A percentile compares a stretch with the other conserved stretches of the same genome.
phyloP scores from a whole-genome alignment of 257 asterid species.

The Coffea eugenioides region DNA sequence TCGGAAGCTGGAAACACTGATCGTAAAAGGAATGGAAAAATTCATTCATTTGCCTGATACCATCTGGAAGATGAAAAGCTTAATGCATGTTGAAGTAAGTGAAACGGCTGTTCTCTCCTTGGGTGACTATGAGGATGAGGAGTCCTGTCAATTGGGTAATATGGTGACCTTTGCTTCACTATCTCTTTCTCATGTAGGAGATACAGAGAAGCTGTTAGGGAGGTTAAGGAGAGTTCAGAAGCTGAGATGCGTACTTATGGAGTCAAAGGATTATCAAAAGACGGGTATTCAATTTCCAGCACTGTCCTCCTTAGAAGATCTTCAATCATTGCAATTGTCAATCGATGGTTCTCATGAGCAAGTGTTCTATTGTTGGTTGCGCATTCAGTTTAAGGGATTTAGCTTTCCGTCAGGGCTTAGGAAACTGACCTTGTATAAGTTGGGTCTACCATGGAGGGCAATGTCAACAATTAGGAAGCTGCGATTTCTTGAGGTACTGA shows the following conservation, averaged over 20 bases:
- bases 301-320: background rate
- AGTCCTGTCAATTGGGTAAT: background rate
- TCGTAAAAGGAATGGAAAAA: too few species aligned
- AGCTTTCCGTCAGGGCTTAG: background rate
- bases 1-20: too few species aligned
- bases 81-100: too few species aligned
- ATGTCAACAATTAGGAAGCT: background rate
- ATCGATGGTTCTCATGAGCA: background rate
- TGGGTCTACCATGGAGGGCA: conserved; percentile 3
- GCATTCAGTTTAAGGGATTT: background rate
- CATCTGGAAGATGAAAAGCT: too few species aligned
- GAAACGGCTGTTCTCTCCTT: too few species aligned
- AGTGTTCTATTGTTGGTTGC: background rate
- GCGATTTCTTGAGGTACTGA: conserved; percentile 7
- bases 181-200: background rate
- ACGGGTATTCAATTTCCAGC: background rate
- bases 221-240: background rate
- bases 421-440: background rate
- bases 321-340: background rate
- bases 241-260: background rate
- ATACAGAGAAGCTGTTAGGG: background rate
- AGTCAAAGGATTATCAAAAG: background rate
- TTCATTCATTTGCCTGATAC: too few species aligned
- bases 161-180: background rate
- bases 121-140: background rate